Base-by-base conservation (phyloP, 805 yeast species). In the Saccharomycopsis babjevae region DNA sequence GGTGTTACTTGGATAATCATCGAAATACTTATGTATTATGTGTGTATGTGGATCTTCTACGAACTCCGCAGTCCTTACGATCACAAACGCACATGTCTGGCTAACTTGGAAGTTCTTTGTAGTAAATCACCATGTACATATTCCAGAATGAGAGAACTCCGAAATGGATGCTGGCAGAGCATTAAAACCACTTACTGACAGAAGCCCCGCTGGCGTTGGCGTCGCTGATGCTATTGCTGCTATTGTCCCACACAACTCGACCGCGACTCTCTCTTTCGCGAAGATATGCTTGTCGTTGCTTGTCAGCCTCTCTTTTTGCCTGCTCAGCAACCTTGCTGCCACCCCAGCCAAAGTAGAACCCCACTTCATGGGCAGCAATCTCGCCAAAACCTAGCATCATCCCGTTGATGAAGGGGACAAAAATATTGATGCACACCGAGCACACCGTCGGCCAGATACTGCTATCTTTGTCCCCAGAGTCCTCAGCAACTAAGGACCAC, bases 351-450 rank as follows among this genome's bases (percentile, higher is more conserved):
- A 82, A 85, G 56, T 79, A 78, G 76, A 89, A 88, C 5, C 97
- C 96, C 50, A 93, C 74, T 68, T 93, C 97, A 70, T 92, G 97
- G 8, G 98, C 98, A 62, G 89, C 76, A 22, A 93, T 84, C 75
- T 93, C 98, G 1, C 98, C 98, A 71, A 93, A 90, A 0, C 98
- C 98, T 57, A 93, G 79, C 97, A 92, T 92, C 73, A 93, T 76
- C 8, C 98, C 98, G 68, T 93, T 93, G 66, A 93, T 77, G 68
- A 93, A 91, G 1, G 98, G 98, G 55, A 93, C 74, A 1, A 91
- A 70, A 66, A 93, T 73, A 67, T 93, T 93, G 64, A 93, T 83
- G 1, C 91, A 79, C 25, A 86, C 74, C n/a, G 79, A 76, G 50
- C 75, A 72, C 30, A 80, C 54, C 43, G 81, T 72, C 5, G 70